A percentile compares a stretch with the other conserved stretches of the same genome.
Evolutionary conservation across 2,329 filamentous ascomycete genomes (phyloP).

Genomic region (Calonectria crousiana): DNA sequence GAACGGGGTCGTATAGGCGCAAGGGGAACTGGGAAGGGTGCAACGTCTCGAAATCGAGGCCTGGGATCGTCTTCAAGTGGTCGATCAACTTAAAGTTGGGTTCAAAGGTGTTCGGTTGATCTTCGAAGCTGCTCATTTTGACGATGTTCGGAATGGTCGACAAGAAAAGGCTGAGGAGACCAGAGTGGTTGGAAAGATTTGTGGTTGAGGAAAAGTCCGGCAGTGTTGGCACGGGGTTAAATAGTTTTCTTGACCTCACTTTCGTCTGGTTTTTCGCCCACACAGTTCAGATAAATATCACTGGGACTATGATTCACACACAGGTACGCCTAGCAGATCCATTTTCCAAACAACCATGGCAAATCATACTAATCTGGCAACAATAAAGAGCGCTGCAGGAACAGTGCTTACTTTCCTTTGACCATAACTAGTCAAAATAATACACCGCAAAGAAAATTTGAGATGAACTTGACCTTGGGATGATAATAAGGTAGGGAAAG

Average conservation of each 20-base stretch:
- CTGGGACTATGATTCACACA: neutral
- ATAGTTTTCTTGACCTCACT: too few species aligned
- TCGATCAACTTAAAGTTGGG: neutral
- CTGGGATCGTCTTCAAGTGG: neutral
- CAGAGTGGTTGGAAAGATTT: neutral
- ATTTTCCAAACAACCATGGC: neutral
- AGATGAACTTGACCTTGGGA: neutral
- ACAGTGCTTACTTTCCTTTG: neutral
- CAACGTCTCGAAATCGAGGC: neutral
- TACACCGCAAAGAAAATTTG: neutral
- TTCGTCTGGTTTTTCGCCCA: neutral
- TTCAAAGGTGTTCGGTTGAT: neutral
- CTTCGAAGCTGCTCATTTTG: neutral
- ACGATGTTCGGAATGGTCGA: neutral
- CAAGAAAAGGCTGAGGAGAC: neutral
- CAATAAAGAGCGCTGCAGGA: neutral
- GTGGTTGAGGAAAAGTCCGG: neutral
- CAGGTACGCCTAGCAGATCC: neutral
- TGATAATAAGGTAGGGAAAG: too few species aligned
- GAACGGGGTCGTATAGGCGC: neutral
- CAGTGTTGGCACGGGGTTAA: neutral
- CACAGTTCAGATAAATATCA: neutral
- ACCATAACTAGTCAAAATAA: neutral
- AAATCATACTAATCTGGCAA: neutral
- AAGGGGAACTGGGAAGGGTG: neutral